Evolutionary conservation across 352 stramenopile species (phyloP), one percentile per base, ranked within the genome.

Genomic region (Phytophthora vignae): DNA sequence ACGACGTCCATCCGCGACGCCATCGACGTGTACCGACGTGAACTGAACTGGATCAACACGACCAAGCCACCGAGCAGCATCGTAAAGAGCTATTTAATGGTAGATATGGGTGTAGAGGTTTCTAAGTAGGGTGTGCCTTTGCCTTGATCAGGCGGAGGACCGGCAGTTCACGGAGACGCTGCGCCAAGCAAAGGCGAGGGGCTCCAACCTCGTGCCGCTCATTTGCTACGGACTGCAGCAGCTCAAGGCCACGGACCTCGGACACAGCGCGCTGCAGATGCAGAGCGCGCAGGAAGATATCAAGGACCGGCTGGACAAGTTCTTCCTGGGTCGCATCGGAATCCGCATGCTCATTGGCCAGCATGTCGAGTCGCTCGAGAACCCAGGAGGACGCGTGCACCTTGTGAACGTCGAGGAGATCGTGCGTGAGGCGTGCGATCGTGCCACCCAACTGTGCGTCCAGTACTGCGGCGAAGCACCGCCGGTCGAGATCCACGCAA

Each of bases 331-430:
- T 21, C 90, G 98, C 25, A 99, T 99, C 69, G 98, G 98, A 36
- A 99, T 99, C 78, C 96, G 98, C 57, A 99, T 99, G 69, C 88
- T 99, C 70, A 99, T 99, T 78, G 98, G 97, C 1, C 88, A 95
- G 65, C 88, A 95, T 59, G 85, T 92, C 25, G 86, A 94, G 58
- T 91, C 85, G 38, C 74, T 92, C 5, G 76, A 77, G 14, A 76
- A 82, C 57, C 67, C 78, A 17, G 87, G 86, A 55, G 88, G 88
- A 10, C 86, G 88, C 54, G 88, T 95, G 25, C 82, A 92, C 64
- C 81, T 92, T 52, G 61, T 92, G 7, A 81, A 94, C 48, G 86
- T 92, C 4, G 83, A 90, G 61, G 80, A 86, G 31, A 91, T 89
- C 8, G 85, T 93, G 29, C 78, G 67, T 4, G 84, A 75, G 50